A percentile compares a stretch with the other conserved stretches of the same genome.
Conservation (phyloP, 495 filamentous ascomycete genomes). For the Xanthoparmelia taractica region DNA sequence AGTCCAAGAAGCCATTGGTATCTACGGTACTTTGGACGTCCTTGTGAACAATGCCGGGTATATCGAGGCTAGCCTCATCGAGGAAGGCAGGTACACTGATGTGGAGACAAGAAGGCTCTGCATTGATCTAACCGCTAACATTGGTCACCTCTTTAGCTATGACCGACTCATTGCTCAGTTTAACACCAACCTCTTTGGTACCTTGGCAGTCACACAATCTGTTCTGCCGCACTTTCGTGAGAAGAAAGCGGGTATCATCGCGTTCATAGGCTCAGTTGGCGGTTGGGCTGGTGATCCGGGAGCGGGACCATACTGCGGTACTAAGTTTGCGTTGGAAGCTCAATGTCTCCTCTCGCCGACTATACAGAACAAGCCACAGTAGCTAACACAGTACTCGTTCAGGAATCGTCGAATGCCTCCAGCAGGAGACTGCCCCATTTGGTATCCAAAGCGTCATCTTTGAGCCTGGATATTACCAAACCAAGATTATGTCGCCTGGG, state of each 20-base stretch:
- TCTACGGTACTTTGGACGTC: conserved; percentile 28
- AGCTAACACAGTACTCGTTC: too few relatives aligned
- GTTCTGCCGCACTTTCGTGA: conserved; percentile 39
- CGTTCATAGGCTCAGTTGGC: conserved; percentile 37
- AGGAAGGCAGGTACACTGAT: conserved; percentile 30
- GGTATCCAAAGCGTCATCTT: conserved; percentile 31
- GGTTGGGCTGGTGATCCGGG: conserved; percentile 20
- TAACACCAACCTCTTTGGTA: conserved; percentile 46
- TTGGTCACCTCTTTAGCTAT: neutral
- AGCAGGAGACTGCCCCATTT: conserved; percentile 28
- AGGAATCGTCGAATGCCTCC: conserved; percentile 25
- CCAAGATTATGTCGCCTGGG: too few relatives aligned
- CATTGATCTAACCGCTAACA: too few relatives aligned
- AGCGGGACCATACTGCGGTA: conserved; percentile 27
- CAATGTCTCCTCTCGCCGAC: neutral
- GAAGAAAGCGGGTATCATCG: conserved; percentile 31
- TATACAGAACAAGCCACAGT: neutral
- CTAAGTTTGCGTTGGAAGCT: conserved; percentile 29
- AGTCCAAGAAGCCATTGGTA: conserved; percentile 12
- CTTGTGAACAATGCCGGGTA: conserved; percentile 34
- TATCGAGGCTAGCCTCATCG: conserved; percentile 24
- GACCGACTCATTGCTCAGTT: conserved; percentile 3
- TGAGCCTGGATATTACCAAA: conserved; percentile 35
- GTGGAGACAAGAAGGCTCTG: too few relatives aligned
- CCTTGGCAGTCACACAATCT: conserved; percentile 37